Evolutionary conservation across 352 stramenopile genomes (phyloP), one percentile per base, ranked within the genome.

Genomic region (Pythium dissimile): DNA sequence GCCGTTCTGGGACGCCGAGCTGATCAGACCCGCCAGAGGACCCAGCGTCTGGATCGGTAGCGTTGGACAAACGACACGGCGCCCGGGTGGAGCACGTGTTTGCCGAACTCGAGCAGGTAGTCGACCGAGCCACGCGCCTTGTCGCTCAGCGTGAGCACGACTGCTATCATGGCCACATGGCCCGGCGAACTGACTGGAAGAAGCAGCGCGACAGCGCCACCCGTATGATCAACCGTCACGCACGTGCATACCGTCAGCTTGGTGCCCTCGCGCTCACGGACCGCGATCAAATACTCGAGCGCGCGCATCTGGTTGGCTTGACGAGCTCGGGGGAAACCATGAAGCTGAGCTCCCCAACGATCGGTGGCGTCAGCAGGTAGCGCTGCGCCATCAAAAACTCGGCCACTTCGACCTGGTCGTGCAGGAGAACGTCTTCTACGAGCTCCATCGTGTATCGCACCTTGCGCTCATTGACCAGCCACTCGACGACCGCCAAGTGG

Each of bases 331-430:
- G 26, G 8, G 31, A 23, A 37, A 53, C 6, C 45, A 42, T 27
- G 11, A 31, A 31, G 28, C 41, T 26, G 45, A 53, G 26, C 6
- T 8, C 5, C 9, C 34, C 34, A 13, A 21, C 26, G 31, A 47
- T 38, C 6, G 24, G 30, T 30, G 49, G 34, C 16, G 27, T 24
- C 11, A 47, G 34, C 15, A 5, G 15, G 35, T 56, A 21, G 23
- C 35, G 49, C 26, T 56, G 23, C 34, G 21, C 21, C 34, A 56
- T 4, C 13, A 56, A 20, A 30, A 47, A 56, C 34, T 47, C 34
- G 23, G 35, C 49, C 13, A 56, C 49, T 23, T 56, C 49, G 21
- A 56, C 10, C 1, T 37, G 49, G 4, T 26, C 32, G 6, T 23
- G 2, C 12, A 44, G 21, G 24, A 56, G 8, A 1, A n/a, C 35